Evolutionary conservation across 2,329 filamentous ascomycete species (phyloP), one percentile per base, ranked within the genome.

Genomic region (Endoconidiophora laricicola): DNA sequence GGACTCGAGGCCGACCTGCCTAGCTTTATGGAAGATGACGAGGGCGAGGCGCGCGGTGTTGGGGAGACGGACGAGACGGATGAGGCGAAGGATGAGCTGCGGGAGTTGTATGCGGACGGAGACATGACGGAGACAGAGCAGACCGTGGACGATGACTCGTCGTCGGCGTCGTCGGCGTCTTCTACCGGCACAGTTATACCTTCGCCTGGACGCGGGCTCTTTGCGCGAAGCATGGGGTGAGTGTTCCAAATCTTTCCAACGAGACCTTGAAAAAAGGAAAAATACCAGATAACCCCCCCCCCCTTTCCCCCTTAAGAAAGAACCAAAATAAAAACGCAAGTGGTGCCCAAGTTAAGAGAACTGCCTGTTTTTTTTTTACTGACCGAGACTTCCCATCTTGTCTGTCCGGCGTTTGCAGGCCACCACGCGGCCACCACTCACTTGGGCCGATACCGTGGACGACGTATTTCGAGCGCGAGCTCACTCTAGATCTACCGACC

Each of bases 151-250:
- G 74, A 85, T 58, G 81, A 84, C 61, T 83, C 79, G 12, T 84
- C 79, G 1, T 61, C 59, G 1, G 59, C 60, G 10, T 60, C 65
- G 0, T 94, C 87, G n/a, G 81, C 86, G 37, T 94, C 88, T 3
- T 95, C 88, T 1, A 86, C 87, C 3, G 87, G 88, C 23, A 96
- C 90, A n/a, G 74, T 96, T 54, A 81, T 86, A 55, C 86, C 88
- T 1, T 84, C 83, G 3, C 76, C 78, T 5, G 81, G 76, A 56
- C 77, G 81, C 57, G 81, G 80, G 55, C 68, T 87, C 39, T 86
- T 87, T 66, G 81, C 81, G 52, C 73, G 81, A 56, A 78, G 80
- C 44, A 72, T 75, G 65, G 73, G 78, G 81, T 84, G 69, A 60
- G 67, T 67, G 20, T 39, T 4, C 36, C 16, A n/a, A 44, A 45